Evolutionary conservation across 164 flowering plant species (phyloP), one percentile per base, ranked within the genome.

Genomic region (Echeveria elegans): DNA sequence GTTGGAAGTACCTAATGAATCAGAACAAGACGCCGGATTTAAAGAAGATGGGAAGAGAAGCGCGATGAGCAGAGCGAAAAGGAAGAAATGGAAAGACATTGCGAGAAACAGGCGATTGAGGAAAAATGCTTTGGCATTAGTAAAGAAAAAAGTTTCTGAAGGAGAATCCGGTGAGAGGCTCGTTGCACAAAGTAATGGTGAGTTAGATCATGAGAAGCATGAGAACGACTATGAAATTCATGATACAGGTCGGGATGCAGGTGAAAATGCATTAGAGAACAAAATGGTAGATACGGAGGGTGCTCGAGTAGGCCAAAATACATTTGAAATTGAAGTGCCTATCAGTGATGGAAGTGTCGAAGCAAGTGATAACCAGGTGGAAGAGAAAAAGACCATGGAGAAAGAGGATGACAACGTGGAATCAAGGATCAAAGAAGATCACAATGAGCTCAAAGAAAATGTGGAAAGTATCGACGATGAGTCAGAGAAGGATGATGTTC

Each of bases 31-130:
- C 61, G 64, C 58, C 66, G 65, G 36, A 31, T 38, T 64, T 14
- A 65, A 65, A 63, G 60, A 4, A 4, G 72, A 61, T 41, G 72
- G 70, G 31, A 69, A 69, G 43, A 72, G 41, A 50, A 67, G 75
- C 0, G 21, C 40, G 28, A 24, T 52, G 21, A 67, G 71, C 30
- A 72, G 64, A 62, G 37, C 59, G 0, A 75, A 29, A 67, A 77
- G 74, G 23, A 84, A 72, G 68, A 77, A 74, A 66, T 67, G 79
- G 79, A 76, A 74, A 74, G 56, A 32, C 6, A 45, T 72, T 6
- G 73, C 73, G 1, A 77, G 60, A 50, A 65, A 43, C 14, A 68
- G 71, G 65, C 30, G 66, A 62, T 16, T 66, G 63, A 70, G 68
- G 72, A 74, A 63, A n/a, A n/a, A n/a, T n/a, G n/a, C n/a, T n/a